phyloP scores from a whole-genome alignment of 495 filamentous ascomycete genomes.

The Chlorociboria aeruginascens region DNA sequence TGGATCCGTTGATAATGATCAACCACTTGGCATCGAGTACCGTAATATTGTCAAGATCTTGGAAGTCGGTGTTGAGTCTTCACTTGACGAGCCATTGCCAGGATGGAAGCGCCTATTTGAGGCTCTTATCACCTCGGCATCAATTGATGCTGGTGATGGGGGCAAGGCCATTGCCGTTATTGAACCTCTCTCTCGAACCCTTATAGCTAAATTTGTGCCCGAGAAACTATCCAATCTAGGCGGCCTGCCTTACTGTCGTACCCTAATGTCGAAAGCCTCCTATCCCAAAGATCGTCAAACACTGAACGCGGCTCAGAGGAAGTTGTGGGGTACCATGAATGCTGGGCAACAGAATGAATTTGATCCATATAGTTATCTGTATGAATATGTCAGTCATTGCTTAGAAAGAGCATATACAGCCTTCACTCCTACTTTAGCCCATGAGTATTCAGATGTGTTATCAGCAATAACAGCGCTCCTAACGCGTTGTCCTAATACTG shows the following conservation, averaged over 20 bases:
- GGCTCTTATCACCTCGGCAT: slow-evolving; percentile 43
- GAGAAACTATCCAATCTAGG: neutral
- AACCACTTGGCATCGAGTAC: slow-evolving; percentile 43
- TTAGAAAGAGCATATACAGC: slow-evolving; percentile 33
- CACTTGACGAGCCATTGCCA: slow-evolving; percentile 18
- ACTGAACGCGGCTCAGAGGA: slow-evolving; percentile 43
- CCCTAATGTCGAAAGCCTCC: slow-evolving; percentile 5
- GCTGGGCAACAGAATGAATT: slow-evolving; percentile 31
- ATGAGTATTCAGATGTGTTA: slow-evolving; percentile 17
- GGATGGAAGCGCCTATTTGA: slow-evolving; percentile 53
- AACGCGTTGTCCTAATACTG: slow-evolving; percentile 5
- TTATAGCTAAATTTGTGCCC: neutral
- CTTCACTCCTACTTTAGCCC: slow-evolving; percentile 14
- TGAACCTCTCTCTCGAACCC: slow-evolving; percentile 49
- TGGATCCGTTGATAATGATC: slow-evolving; percentile 1
- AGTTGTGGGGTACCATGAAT: slow-evolving; percentile 45
- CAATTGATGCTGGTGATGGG: slow-evolving; percentile 52
- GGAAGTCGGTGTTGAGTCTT: slow-evolving; percentile 34
- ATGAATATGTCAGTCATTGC: slow-evolving; percentile 35
- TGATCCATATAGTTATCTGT: slow-evolving; percentile 51
- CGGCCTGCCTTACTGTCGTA: slow-evolving; percentile 5
- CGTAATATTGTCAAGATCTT: slow-evolving; percentile 58
- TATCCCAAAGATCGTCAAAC: slow-evolving; percentile 40
- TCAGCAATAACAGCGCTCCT: slow-evolving; percentile 5
- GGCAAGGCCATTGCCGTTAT: slow-evolving; percentile 48